Conservation (phyloP, 106 monocot species). For the Ottelia alismoides region DNA sequence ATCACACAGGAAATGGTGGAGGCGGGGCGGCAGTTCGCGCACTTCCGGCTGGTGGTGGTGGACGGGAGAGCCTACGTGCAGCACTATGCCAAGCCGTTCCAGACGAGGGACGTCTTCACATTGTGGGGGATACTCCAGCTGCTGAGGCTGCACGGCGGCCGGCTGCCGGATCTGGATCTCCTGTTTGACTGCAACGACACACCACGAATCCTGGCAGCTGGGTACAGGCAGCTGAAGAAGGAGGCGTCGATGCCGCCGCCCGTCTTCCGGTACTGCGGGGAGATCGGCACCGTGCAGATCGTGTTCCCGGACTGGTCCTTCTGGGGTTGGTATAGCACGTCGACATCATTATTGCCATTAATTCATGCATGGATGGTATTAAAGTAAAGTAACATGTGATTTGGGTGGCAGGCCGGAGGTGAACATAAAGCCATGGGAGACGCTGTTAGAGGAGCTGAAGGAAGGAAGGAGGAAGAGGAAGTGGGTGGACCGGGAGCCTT, state of each 20-base stretch:
- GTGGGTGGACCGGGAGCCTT: conserved; percentile 16
- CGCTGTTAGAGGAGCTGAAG: conserved; percentile 7
- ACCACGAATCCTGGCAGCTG: conserved; percentile 15
- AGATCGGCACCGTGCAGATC: conserved; percentile 5
- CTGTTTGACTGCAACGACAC: conserved; percentile 63
- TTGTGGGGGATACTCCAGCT: conserved; percentile 59
- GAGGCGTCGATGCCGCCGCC: conserved; percentile 2
- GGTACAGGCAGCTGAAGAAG: neutral
- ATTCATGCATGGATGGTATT: neutral
- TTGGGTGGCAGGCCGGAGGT: conserved; percentile 13
- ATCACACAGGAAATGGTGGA: conserved; percentile 26
- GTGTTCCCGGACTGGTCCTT: conserved; percentile 32
- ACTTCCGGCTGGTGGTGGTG: conserved; percentile 28
- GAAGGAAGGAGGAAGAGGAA: conserved; percentile 4
- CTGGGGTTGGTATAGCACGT: conserved; percentile 19
- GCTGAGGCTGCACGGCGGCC: conserved; percentile 58
- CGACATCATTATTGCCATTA: neutral
- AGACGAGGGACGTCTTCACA: conserved; percentile 40
- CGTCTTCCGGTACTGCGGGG: conserved; percentile 19
- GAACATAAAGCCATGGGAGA: conserved; percentile 18
- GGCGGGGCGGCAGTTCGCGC: conserved; percentile 2
- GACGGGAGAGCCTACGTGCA: conserved; percentile 29
- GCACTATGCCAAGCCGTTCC: conserved; percentile 9
- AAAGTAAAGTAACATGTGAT: neutral
- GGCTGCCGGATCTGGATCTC: conserved; percentile 64